These are phyloP conservation scores for Claviceps digitariae DNA, from an alignment of 2,329 filamentous ascomycete species.

Conservation along the genomic window DNA sequence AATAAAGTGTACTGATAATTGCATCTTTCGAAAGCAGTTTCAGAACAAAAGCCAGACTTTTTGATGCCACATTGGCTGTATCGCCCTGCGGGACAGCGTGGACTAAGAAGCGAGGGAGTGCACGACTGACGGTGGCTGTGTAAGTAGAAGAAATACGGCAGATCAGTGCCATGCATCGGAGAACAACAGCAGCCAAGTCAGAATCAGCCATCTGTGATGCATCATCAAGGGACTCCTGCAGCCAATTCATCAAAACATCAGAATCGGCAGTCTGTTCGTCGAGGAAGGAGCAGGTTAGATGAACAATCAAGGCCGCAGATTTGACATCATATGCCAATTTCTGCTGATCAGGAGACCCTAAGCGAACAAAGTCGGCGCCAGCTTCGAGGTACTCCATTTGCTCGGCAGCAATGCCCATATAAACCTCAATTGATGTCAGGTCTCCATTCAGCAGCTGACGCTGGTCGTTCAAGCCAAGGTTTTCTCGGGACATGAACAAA, in stretches of 20 bases:
- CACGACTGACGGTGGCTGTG: conserved; percentile 62
- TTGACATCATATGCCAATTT: conserved; percentile 77
- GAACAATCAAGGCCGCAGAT: conserved; percentile 66
- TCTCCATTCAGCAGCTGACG: conserved; percentile 33
- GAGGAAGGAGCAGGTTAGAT: conserved; percentile 70
- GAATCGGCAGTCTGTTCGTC: conserved; percentile 71
- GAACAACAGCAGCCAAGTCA: conserved; percentile 59
- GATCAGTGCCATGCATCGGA: conserved; percentile 71
- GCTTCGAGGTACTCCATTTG: conserved; percentile 81
- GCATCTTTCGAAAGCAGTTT: conserved; percentile 79
- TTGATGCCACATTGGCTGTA: conserved; percentile 66
- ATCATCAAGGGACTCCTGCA: conserved; percentile 71
- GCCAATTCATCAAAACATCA: conserved; percentile 69
- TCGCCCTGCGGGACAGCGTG: conserved; percentile 59
- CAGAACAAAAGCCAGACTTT: conserved; percentile 69
- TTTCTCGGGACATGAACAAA: conserved; percentile 49
- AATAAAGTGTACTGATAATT: conserved; percentile 89
- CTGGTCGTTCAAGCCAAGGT: conserved; percentile 24
- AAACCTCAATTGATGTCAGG: conserved; percentile 42
- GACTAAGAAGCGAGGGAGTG: conserved; percentile 77
- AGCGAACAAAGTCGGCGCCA: conserved; percentile 68
- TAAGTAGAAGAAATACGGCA: conserved; percentile 61
- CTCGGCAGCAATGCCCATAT: conserved; percentile 62
- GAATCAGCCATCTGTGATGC: conserved; percentile 70
- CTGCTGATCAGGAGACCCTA: conserved; percentile 79